Percentiles rank a stretch among this genome's conserved stretches.
These are phyloP conservation scores for Penicillium fuscoglaucum DNA, from an alignment of 2,329 filamentous ascomycete genomes.

Conservation along the genomic window DNA sequence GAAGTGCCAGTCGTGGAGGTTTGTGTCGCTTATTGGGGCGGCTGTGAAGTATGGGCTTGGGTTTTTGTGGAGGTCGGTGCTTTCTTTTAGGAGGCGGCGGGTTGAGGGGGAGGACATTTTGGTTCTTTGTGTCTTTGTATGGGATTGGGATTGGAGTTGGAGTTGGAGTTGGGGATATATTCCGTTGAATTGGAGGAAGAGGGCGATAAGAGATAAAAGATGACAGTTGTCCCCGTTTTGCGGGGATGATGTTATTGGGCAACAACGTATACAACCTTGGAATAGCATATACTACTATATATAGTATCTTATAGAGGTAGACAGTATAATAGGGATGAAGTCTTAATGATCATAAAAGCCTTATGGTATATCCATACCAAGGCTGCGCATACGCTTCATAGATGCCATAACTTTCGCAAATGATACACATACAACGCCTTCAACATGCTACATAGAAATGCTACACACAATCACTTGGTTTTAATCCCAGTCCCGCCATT, in stretches of 20 bases:
- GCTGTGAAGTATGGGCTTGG: slow-evolving; percentile 86
- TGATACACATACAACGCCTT: slow-evolving; percentile 5
- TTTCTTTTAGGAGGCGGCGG: slow-evolving; percentile 68
- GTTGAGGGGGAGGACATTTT: slow-evolving; percentile 38
- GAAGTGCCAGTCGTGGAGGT: slow-evolving; percentile 99
- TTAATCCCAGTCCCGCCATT: slow-evolving; percentile 45
- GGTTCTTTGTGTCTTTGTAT: background rate
- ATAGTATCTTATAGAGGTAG: background rate
- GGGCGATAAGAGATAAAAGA: background rate
- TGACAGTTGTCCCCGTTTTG: background rate
- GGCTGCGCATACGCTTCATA: background rate
- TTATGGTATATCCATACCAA: background rate
- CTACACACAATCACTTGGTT: slow-evolving; percentile 26
- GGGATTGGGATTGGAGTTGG: background rate
- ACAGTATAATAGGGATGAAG: background rate
- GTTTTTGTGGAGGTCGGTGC: slow-evolving; percentile 75
- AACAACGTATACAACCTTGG: background rate
- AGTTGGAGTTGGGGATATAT: background rate
- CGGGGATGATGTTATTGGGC: background rate
- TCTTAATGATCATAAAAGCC: background rate
- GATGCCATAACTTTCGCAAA: slow-evolving; percentile 3
- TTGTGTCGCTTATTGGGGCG: slow-evolving; percentile 72
- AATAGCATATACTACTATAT: no score
- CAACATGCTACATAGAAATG: slow-evolving; percentile 3
- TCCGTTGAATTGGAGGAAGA: no score